Conservation (phyloP, 129 eudicot species). For the Calendula officinalis region DNA sequence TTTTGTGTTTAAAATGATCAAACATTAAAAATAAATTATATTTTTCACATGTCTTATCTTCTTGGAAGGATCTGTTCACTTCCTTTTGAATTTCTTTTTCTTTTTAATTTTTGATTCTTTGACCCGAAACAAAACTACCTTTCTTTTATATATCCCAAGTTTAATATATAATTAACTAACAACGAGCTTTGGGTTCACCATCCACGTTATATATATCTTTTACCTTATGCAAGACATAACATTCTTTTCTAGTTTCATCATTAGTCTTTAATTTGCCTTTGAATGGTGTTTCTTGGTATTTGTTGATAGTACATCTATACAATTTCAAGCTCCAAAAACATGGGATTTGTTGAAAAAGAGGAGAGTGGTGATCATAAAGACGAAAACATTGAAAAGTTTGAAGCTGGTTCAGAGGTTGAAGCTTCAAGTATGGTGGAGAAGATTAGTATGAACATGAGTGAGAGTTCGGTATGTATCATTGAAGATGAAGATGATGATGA, state of each 20-base stretch:
- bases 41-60: slow-evolving; percentile 26
- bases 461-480: slow-evolving; percentile 41
- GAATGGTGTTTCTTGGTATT: slow-evolving; percentile 30
- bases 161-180: slow-evolving; percentile 5
- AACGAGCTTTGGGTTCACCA: slow-evolving; percentile 9
- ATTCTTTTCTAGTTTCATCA: slow-evolving; percentile 22
- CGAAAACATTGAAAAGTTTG: neutral
- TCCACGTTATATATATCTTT: slow-evolving; percentile 19
- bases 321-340: slow-evolving; percentile 43
- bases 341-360: slow-evolving; percentile 76
- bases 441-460: slow-evolving; percentile 52
- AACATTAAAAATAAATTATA: slow-evolving; percentile 12
- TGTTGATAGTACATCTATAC: slow-evolving; percentile 44
- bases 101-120: slow-evolving; percentile 38
- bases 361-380: slow-evolving; percentile 35
- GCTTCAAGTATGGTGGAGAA: slow-evolving; percentile 34
- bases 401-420: slow-evolving; percentile 34
- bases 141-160: slow-evolving; percentile 8
- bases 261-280: slow-evolving; percentile 5
- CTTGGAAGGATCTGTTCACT: neutral
- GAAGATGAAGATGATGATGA: slow-evolving; percentile 92
- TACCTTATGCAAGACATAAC: slow-evolving; percentile 20
- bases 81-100: slow-evolving; percentile 3
- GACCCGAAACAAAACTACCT: slow-evolving; percentile 17
- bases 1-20: slow-evolving; percentile 12